phyloP scores from a whole-genome alignment of 164 flowering plant genomes.

The Dillenia suffruticosa region DNA sequence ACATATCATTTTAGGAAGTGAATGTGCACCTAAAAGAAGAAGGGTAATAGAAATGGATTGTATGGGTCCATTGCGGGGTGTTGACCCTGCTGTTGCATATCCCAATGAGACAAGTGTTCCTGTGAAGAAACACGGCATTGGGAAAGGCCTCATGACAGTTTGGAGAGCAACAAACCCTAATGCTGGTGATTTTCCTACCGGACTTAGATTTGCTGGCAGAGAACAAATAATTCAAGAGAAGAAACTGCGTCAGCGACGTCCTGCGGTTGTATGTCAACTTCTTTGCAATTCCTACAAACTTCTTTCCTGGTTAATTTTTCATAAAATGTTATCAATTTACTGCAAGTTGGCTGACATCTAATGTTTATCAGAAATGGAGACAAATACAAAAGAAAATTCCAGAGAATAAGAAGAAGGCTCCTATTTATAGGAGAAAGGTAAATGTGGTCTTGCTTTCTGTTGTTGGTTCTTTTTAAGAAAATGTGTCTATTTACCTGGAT shows the following conservation, averaged over 20 bases:
- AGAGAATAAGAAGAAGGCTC: conserved; percentile 46
- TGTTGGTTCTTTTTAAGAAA: conserved; percentile 1
- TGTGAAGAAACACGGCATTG: conserved; percentile 58
- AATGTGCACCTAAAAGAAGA: conserved; percentile 42
- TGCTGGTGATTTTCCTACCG: conserved; percentile 38
- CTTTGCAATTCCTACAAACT: background rate
- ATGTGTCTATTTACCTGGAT: background rate
- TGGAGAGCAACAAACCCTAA: conserved; percentile 52
- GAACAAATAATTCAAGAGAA: conserved; percentile 16
- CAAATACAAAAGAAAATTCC: conserved; percentile 26
- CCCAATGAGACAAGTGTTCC: conserved; percentile 22
- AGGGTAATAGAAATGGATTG: conserved; percentile 43
- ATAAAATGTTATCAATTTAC: background rate
- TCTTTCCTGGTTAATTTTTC: background rate
- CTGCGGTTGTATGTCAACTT: conserved; percentile 28
- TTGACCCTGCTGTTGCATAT: background rate
- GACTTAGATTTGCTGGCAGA: conserved; percentile 17
- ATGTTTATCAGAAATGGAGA: conserved; percentile 34
- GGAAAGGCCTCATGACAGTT: conserved; percentile 81
- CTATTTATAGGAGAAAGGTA: conserved; percentile 51
- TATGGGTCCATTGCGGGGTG: background rate
- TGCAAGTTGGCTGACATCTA: conserved; percentile 6
- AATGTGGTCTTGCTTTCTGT: conserved; percentile 1
- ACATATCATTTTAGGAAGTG: conserved; percentile 15
- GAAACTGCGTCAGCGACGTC: conserved; percentile 19